These are phyloP conservation scores for Crucihimalaya himalaica DNA, from an alignment of 345 rosid genomes.

Conservation along the genomic window DNA sequence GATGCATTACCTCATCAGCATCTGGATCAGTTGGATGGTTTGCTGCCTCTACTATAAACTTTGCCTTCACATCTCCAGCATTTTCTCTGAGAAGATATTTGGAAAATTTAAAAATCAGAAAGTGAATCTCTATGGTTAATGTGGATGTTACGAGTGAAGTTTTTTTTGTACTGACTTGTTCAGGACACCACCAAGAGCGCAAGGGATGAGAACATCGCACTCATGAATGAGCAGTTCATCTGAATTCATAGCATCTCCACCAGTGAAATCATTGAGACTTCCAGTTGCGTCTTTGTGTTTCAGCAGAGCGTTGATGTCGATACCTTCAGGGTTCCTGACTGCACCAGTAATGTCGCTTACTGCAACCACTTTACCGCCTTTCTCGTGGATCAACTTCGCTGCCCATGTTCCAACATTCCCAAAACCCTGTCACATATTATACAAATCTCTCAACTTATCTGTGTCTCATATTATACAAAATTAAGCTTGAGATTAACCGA, in stretches of 20 bases:
- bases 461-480: neutral
- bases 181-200: conserved; percentile 95
- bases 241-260: conserved; percentile 73
- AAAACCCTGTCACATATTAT: conserved; percentile 63
- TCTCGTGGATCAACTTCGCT: conserved; percentile 78
- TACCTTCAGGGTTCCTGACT: conserved; percentile 75
- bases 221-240: conserved; percentile 73
- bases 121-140: neutral
- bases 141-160: neutral
- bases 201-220: conserved; percentile 97
- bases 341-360: conserved; percentile 97
- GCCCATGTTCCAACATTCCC: conserved; percentile 99
- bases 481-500: neutral
- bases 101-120: conserved; percentile 6
- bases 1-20: conserved; percentile 77
- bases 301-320: conserved; percentile 60
- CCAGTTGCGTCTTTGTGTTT: conserved; percentile 65
- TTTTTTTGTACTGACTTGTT: conserved; percentile 56
- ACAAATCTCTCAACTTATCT: neutral
- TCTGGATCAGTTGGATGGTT: conserved; percentile 98
- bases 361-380: conserved; percentile 90
- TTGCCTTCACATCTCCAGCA: conserved; percentile 89
- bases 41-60: conserved; percentile 95
- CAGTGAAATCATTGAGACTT: conserved; percentile 63
- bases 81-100: conserved; percentile 60